These are phyloP conservation scores for Dryadomyces quercivorus DNA, from an alignment of 2,329 filamentous ascomycete species.

Conservation along the genomic window DNA sequence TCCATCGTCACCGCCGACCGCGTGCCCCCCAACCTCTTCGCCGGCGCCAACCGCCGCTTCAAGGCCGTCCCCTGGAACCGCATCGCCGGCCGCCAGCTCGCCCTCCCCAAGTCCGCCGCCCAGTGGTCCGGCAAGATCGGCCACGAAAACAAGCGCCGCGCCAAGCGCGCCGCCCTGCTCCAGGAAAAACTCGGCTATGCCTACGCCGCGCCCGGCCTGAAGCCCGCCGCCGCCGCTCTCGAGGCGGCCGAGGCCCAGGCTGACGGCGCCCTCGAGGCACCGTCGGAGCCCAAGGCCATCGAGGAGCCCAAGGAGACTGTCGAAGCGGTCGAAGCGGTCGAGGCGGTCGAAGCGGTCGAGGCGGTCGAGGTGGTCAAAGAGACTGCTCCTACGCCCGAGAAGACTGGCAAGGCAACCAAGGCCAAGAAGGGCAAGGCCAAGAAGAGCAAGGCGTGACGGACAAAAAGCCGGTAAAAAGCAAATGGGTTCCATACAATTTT, in stretches of 20 bases:
- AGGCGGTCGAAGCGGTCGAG: neutral
- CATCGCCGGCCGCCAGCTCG: constrained; percentile 65
- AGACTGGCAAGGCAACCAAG: constrained; percentile 17
- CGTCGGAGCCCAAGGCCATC: constrained; percentile 9
- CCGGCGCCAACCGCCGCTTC: constrained; percentile 81
- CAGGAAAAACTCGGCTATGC: constrained; percentile 68
- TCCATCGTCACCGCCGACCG: constrained; percentile 54
- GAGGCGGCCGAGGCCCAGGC: neutral
- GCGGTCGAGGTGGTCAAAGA: neutral
- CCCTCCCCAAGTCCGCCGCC: constrained; percentile 59
- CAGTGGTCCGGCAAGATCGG: constrained; percentile 67
- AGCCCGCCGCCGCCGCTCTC: constrained; percentile 18
- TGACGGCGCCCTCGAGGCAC: neutral
- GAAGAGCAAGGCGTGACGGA: constrained; percentile 16
- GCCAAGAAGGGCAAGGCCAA: constrained; percentile 19
- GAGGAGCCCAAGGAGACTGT: neutral
- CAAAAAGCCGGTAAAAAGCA: no score
- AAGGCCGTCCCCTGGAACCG: constrained; percentile 77
- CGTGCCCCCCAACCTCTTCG: constrained; percentile 69
- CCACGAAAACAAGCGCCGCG: constrained; percentile 60
- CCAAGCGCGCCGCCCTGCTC: constrained; percentile 59
- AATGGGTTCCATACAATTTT: neutral
- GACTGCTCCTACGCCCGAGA: neutral
- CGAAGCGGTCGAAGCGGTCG: neutral
- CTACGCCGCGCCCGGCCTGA: constrained; percentile 62